Percentiles rank a stretch among this genome's conserved stretches.
phyloP scores from a whole-genome alignment of 169 alveolate species.

The Plasmodium knowlesi region DNA sequence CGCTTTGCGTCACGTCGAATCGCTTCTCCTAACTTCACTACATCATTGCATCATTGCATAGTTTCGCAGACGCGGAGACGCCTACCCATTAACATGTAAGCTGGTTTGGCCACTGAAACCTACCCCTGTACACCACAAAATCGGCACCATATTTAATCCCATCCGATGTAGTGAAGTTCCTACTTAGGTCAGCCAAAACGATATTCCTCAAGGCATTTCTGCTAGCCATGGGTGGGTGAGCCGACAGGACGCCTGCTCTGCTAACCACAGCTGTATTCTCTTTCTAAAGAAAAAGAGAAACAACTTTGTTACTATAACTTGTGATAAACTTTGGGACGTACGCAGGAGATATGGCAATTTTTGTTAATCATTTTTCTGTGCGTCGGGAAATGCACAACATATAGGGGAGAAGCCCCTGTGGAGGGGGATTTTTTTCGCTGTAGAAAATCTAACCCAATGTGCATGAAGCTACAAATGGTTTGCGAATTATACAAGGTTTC shows the following conservation, averaged over 20 bases:
- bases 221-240: slow-evolving; percentile 21
- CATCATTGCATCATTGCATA: neutral
- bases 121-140: slow-evolving; percentile 60
- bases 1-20: neutral
- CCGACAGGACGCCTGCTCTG: neutral
- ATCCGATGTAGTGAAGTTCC: slow-evolving; percentile 33
- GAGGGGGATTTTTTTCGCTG: neutral
- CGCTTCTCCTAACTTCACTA: neutral
- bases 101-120: neutral
- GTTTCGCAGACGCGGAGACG: neutral
- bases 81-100: neutral
- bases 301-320: neutral
- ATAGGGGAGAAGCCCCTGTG: neutral
- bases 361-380: neutral
- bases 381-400: neutral
- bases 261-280: neutral
- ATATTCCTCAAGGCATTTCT: slow-evolving; percentile 36
- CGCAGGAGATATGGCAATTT: neutral
- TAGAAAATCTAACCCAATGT: neutral
- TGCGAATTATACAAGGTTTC: neutral
- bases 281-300: neutral
- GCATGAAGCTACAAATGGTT: neutral
- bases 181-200: slow-evolving; percentile 50
- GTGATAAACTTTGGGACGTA: neutral
- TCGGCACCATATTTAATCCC: slow-evolving; percentile 76